Conservation (phyloP, 495 filamentous ascomycete genomes). For the Aspergillus coremiiformis region DNA sequence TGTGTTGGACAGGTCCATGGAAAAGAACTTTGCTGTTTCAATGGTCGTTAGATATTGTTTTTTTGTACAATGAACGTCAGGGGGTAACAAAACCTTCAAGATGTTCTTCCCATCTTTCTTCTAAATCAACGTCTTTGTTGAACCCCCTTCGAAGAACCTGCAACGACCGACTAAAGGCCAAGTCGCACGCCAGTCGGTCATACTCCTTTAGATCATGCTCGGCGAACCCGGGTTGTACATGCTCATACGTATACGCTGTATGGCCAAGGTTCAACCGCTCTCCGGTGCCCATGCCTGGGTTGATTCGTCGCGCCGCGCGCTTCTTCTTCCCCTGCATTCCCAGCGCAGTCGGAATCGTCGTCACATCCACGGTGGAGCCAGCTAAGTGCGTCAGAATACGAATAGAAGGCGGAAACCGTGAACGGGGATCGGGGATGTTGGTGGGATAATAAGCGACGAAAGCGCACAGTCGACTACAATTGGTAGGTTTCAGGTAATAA, state of each 20-base stretch:
- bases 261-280: slow-evolving; percentile 34
- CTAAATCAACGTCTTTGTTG: slow-evolving; percentile 50
- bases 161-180: slow-evolving; percentile 53
- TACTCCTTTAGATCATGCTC: slow-evolving; percentile 46
- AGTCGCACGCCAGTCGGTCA: slow-evolving; percentile 41
- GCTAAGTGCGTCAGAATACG: slow-evolving; percentile 50
- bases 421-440: slow-evolving; percentile 41
- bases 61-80: background rate
- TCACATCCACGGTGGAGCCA: slow-evolving; percentile 38
- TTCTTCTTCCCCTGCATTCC: slow-evolving; percentile 56
- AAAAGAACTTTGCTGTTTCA: slow-evolving; percentile 41
- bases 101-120: slow-evolving; percentile 53
- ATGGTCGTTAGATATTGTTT: background rate
- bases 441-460: slow-evolving; percentile 57
- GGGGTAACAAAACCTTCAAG: slow-evolving; percentile 36
- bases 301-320: slow-evolving; percentile 40
- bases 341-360: slow-evolving; percentile 43
- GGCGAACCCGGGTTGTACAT: slow-evolving; percentile 50
- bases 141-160: slow-evolving; percentile 48
- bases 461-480: slow-evolving; percentile 38
- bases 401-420: slow-evolving; percentile 42
- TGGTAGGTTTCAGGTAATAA: slow-evolving; percentile 42
- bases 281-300: slow-evolving; percentile 48
- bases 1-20: slow-evolving; percentile 35
- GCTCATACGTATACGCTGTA: slow-evolving; percentile 43